Evolutionary conservation across 352 stramenopile genomes (phyloP), one percentile per base, ranked within the genome.

Genomic region (Globisporangium heterothallicum): DNA sequence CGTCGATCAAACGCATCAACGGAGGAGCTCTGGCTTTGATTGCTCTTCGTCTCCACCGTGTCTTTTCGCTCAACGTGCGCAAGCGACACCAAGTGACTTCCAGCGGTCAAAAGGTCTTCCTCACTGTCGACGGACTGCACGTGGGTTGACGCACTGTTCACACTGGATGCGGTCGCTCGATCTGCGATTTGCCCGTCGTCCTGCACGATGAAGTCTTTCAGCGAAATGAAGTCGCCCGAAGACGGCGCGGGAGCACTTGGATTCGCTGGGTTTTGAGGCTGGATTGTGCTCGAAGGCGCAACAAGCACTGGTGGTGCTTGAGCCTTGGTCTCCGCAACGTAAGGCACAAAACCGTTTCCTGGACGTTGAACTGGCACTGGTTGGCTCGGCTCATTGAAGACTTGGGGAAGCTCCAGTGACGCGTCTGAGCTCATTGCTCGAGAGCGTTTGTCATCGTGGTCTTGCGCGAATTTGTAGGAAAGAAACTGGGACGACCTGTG

Each of bases 181-280:
- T 57, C 48, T 4, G 32, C 27, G 10, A 51, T 22, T 19, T 57
- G 38, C 16, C 70, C 68, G 13, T 74, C 66, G 14, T 49, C 56
- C 40, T 79, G 57, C 16, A 70, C 58, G 18, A 74, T 45, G 48
- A 77, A 84, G 52, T 81, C 67, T 24, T 77, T 75, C 1, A 84
- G 65, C 19, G 72, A 72, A 50, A 84, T 80, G 36, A 83, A 74
- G 49, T 76, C 69, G 4, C 43, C 40, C 1, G 47, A 57, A 10
- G 29, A 22, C 24, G 49, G n/a, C 2, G 21, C 25, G 5, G 29
- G 41, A 14, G 32, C 29, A 29, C n/a, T 55, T 35, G 49, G 25
- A 4, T 12, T 38, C 29, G 21, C 4, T 42, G 10, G 26, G 18
- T 18, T 42, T 13, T 29, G 14, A n/a, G n/a, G n/a, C n/a, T n/a